Evolutionary conservation across 2,329 filamentous ascomycete species (phyloP).

Genomic region (Fusarium odoratissimum): DNA sequence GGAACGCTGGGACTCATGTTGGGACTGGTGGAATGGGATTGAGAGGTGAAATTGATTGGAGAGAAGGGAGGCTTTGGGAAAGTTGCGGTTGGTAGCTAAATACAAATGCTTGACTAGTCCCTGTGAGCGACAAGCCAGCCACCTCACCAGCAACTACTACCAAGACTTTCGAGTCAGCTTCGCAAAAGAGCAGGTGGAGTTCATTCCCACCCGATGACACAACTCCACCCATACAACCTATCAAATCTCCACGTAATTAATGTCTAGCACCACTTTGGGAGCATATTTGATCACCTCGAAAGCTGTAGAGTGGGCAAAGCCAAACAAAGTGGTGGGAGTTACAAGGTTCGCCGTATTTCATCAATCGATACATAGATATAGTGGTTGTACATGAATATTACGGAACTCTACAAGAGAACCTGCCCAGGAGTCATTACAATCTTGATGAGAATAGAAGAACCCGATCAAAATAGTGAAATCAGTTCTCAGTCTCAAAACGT

Average conservation of each 20-base stretch:
- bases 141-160: background rate
- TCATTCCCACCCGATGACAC: background rate
- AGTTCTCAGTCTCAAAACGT: background rate
- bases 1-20: background rate
- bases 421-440: background rate
- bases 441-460: background rate
- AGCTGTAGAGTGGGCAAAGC: background rate
- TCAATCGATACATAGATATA: background rate
- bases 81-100: background rate
- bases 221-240: background rate
- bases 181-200: background rate
- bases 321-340: background rate
- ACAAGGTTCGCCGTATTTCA: background rate
- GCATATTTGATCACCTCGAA: background rate
- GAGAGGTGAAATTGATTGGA: background rate
- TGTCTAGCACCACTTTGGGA: background rate
- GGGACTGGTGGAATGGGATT: background rate
- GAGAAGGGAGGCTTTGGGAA: background rate
- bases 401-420: background rate
- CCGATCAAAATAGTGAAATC: background rate
- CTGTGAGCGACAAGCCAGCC: background rate
- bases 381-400: background rate
- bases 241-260: background rate
- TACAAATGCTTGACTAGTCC: background rate
- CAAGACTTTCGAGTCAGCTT: background rate